Evolutionary conservation across 2,329 filamentous ascomycete genomes (phyloP).

Genomic region (Aspergillus ochraceus): DNA sequence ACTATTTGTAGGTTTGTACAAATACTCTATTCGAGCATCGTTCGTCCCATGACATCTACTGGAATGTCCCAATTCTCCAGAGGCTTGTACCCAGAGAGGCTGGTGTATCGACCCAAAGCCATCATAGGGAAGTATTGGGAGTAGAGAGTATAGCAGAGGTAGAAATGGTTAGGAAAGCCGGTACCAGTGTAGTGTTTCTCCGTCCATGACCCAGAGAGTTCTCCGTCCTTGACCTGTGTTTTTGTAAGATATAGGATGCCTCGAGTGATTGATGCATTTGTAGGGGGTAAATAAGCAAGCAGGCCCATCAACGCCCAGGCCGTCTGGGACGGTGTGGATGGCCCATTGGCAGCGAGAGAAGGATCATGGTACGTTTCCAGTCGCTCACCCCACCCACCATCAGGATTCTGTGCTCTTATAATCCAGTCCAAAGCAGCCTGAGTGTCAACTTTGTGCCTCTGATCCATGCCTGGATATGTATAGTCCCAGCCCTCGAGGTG

Average conservation of each 20-base stretch:
- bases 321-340: slow-evolving; percentile 32
- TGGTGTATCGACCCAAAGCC: slow-evolving; percentile 7
- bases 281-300: slow-evolving; percentile 10
- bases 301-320: slow-evolving; percentile 33
- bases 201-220: slow-evolving; percentile 13
- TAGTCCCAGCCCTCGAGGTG: no score
- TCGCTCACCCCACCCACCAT: slow-evolving; percentile 34
- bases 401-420: slow-evolving; percentile 19
- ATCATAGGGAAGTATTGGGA: slow-evolving; percentile 12
- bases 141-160: slow-evolving; percentile 7
- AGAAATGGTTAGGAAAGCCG: slow-evolving; percentile 24
- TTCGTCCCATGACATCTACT: no score
- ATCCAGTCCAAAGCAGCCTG: slow-evolving; percentile 1
- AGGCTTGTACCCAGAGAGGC: no score
- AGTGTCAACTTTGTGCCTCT: background rate
- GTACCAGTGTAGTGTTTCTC: slow-evolving; percentile 18
- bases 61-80: no score
- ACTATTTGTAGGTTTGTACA: no score
- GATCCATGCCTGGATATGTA: no score
- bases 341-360: slow-evolving; percentile 11
- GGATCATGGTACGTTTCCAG: slow-evolving; percentile 20
- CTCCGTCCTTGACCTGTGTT: slow-evolving; percentile 7
- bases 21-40: no score
- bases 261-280: background rate
- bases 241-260: slow-evolving; percentile 19